Conservation (phyloP, 805 yeast genomes). For the Yamadazyma ubonensis region DNA sequence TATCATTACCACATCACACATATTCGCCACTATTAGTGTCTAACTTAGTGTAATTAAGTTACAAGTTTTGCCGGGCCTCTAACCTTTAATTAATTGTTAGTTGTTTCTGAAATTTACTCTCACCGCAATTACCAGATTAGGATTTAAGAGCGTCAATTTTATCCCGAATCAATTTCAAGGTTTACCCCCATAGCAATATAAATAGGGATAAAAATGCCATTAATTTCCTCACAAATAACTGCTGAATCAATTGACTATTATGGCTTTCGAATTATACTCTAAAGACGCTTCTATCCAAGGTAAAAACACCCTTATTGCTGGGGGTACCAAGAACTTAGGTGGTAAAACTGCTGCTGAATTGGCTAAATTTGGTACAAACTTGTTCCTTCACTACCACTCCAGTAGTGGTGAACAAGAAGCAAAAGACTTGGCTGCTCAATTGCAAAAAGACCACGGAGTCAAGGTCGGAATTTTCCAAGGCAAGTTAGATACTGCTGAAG, state of each 20-base stretch:
- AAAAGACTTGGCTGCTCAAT: conserved; percentile 31
- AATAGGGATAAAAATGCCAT: neutral
- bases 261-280: conserved; percentile 12
- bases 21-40: no score
- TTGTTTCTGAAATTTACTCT: no score
- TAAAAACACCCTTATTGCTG: conserved; percentile 55
- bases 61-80: no score
- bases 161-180: no score
- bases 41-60: no score
- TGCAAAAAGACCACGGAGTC: conserved; percentile 30
- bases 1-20: no score
- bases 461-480: conserved; percentile 45
- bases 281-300: conserved; percentile 30
- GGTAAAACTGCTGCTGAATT: conserved; percentile 51
- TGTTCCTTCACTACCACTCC: conserved; percentile 58
- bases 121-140: no score
- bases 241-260: conserved; percentile 1
- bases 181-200: neutral
- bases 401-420: conserved; percentile 36
- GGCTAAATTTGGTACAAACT: conserved; percentile 53
- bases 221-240: neutral
- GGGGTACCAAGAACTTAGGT: conserved; percentile 65
- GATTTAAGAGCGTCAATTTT: no score
- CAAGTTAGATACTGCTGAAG: conserved; percentile 41
- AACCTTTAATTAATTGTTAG: no score